A percentile compares a stretch with the other conserved stretches of the same genome.
Conservation (phyloP, 306 rosid genomes). For the Spatholobus suberectus region DNA sequence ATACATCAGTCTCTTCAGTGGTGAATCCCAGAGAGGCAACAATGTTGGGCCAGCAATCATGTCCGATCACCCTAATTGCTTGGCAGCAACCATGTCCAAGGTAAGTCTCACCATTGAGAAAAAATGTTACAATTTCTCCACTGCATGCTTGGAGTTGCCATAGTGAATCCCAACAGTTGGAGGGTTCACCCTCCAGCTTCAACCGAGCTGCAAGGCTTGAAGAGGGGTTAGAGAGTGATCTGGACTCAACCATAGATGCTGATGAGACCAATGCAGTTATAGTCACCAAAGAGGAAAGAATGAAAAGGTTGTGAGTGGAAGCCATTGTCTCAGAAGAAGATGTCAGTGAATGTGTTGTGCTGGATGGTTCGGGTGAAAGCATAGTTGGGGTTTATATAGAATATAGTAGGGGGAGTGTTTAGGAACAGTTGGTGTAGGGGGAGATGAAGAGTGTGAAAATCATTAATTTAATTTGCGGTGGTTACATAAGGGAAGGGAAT, state of each 20-base stretch:
- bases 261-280: background rate
- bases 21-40: slow-evolving; percentile 14
- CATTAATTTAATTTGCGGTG: background rate
- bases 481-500: background rate
- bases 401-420: background rate
- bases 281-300: background rate
- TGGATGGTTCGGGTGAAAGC: background rate
- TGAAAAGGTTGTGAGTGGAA: background rate
- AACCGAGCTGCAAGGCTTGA: background rate
- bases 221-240: background rate
- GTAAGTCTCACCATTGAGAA: slow-evolving; percentile 10
- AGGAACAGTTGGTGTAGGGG: background rate
- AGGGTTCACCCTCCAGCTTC: slow-evolving; percentile 17
- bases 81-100: slow-evolving; percentile 8
- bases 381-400: background rate
- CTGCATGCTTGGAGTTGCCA: slow-evolving; percentile 27
- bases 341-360: background rate
- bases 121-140: slow-evolving; percentile 8
- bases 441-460: slow-evolving; percentile 3
- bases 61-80: slow-evolving; percentile 5
- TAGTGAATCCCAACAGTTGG: slow-evolving; percentile 18
- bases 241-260: background rate
- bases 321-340: background rate
- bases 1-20: background rate
- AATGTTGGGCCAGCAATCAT: slow-evolving; percentile 27